Conservation (phyloP, 306 rosid species). For the apple (Malus domestica) region DNA sequence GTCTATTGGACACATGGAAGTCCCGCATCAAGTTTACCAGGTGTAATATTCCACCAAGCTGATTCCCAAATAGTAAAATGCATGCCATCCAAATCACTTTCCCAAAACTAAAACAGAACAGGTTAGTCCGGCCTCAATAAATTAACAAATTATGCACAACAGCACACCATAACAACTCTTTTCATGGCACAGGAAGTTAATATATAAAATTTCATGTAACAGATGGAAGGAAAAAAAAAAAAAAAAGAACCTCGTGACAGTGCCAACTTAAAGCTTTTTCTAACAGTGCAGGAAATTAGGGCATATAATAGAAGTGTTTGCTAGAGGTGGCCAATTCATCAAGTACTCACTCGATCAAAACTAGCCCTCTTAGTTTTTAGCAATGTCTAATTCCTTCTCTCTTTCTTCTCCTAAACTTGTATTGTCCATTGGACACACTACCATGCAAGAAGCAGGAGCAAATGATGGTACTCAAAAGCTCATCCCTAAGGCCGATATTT, state of each 20-base stretch:
- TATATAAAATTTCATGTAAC: not conserved
- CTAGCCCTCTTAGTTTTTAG: conserved; percentile 1
- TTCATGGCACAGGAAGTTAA: not conserved
- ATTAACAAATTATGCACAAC: not conserved
- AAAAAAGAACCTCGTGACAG: not conserved
- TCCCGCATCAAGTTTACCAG: conserved; percentile 3
- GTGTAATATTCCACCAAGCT: conserved; percentile 6
- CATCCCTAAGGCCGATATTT: conserved; percentile 2
- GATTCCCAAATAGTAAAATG: conserved; percentile 8
- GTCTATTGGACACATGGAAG: conserved; percentile 6
- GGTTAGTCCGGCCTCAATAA: conserved; percentile 4
- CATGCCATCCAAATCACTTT: not conserved
- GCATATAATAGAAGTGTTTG: not conserved
- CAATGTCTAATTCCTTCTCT: conserved; percentile 34
- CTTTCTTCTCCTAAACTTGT: conserved; percentile 21
- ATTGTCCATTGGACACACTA: conserved; percentile 3
- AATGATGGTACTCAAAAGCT: not conserved
- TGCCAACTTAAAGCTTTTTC: not conserved
- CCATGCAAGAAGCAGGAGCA: conserved; percentile 15
- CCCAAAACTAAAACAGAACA: not conserved
- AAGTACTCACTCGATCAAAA: not conserved
- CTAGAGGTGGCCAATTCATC: not conserved
- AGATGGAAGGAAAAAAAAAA: too few species aligned
- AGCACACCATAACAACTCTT: not conserved
- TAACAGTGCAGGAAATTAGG: not conserved